phyloP scores from a whole-genome alignment of 129 eudicot genomes.

The Pittosporum tobira region DNA sequence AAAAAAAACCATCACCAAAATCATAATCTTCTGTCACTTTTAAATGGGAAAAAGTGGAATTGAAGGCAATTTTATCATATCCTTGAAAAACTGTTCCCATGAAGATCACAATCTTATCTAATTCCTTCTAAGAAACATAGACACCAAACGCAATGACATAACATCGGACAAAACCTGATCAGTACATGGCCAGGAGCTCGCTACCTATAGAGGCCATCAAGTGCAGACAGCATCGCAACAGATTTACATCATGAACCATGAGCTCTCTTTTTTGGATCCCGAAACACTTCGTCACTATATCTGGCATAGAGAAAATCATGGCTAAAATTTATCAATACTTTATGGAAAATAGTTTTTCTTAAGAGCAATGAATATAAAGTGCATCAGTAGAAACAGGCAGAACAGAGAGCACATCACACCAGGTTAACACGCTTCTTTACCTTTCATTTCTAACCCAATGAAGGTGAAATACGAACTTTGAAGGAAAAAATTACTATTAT shows the following conservation, averaged over 20 bases:
- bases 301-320: neutral
- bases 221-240: neutral
- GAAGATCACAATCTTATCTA: neutral
- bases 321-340: neutral
- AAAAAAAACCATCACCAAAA: neutral
- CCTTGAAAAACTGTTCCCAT: neutral
- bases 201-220: neutral
- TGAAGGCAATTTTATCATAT: neutral
- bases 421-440: neutral
- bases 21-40: neutral
- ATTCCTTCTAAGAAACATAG: too few species aligned
- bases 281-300: neutral
- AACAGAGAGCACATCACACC: neutral
- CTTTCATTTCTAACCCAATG: neutral
- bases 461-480: neutral
- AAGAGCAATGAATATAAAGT: too few species aligned
- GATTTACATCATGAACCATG: neutral
- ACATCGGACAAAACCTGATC: neutral
- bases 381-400: too few species aligned
- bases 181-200: neutral
- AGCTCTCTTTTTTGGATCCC: neutral
- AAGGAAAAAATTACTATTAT: neutral
- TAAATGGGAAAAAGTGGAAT: neutral
- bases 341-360: too few species aligned
- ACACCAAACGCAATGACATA: too few species aligned